Evolutionary conservation across 2,329 filamentous ascomycete species (phyloP), one percentile per base, ranked within the genome.

Genomic region (Kalmusia sp.): DNA sequence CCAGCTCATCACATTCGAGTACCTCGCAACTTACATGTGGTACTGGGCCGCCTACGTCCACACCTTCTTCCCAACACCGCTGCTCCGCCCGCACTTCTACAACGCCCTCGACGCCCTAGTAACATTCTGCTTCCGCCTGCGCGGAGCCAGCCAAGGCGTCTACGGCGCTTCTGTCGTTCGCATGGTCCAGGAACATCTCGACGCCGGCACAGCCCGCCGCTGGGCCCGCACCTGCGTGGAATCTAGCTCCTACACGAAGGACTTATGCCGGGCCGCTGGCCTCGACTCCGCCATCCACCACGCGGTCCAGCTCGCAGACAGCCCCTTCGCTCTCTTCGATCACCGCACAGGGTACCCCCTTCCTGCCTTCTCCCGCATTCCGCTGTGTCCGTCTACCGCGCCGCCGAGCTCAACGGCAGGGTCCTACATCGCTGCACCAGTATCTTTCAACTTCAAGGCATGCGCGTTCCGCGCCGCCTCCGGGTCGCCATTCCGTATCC

Each of bases 21-120:
- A 67, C 25, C 54, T 70, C 1, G 57, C 55, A 2, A 64, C 55
- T 0, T 73, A 72, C 51, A 65, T 73, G 57, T 70, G 63, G 58
- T 73, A 64, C 49, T 69, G 59, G 54, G 64, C 58, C 2, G 70
- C 65, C 59, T 73, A 73, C 60, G 60, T 69, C 46, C 57, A 66
- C 56, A 64, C 63, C 0, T 64, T 69, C 40, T 58, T 73, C 2
- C 65, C 68, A 0, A 3, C 50, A 6, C 57, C 59, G 1, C 24
- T 72, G 2, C 46, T 53, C 0, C 55, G 43, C 0, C 43, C 58
- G 1, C 71, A 73, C 31, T 56, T 67, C 30, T 39, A 68, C 45
- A 52, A 51, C 31, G 69, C 62, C 1, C 63, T 67, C 25, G 70
- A 74, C 40, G 54, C 57, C 15, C 65, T 73, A 7, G 51, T 67